Conservation (phyloP, 208 protist species). For the Lotmaria passim region DNA sequence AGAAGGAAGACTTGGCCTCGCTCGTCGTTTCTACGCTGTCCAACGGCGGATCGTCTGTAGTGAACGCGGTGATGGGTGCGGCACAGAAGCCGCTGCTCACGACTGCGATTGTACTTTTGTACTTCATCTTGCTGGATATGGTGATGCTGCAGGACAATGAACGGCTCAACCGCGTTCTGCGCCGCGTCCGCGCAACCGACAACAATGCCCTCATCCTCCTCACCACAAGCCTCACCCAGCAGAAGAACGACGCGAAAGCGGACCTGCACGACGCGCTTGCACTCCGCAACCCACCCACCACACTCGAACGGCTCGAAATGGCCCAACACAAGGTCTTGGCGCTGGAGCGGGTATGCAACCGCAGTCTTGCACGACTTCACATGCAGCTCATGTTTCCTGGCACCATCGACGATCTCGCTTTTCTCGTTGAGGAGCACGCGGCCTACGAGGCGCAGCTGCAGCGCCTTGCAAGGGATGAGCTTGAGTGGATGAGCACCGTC, state of each 20-base stretch:
- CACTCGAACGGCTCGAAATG: constrained; percentile 28
- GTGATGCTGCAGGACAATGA: constrained; percentile 50
- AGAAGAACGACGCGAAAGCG: constrained; percentile 13
- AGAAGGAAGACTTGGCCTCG: constrained; percentile 12
- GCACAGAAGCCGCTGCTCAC: constrained; percentile 32
- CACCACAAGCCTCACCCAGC: constrained; percentile 38
- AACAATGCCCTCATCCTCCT: constrained; percentile 62
- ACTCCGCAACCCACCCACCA: neutral
- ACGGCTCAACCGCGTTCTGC: constrained; percentile 30
- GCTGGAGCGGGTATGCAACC: constrained; percentile 43
- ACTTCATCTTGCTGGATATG: constrained; percentile 61
- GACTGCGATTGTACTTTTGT: constrained; percentile 54
- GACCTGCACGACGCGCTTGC: constrained; percentile 22
- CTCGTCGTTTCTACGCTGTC: constrained; percentile 3
- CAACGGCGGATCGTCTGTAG: neutral
- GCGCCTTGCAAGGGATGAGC: constrained; percentile 49
- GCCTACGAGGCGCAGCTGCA: constrained; percentile 58
- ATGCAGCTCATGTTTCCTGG: constrained; percentile 47
- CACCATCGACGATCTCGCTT: constrained; percentile 64
- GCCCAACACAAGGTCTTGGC: constrained; percentile 22
- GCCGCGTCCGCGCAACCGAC: constrained; percentile 35
- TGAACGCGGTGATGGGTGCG: constrained; percentile 7
- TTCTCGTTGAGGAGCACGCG: constrained; percentile 79
- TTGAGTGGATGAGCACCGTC: constrained; percentile 50
- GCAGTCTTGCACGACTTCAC: constrained; percentile 50